Percentiles rank a stretch among this genome's conserved stretches.
These are phyloP conservation scores for Linderniella brevidens DNA, from an alignment of 257 asterid species.

Conservation along the genomic window DNA sequence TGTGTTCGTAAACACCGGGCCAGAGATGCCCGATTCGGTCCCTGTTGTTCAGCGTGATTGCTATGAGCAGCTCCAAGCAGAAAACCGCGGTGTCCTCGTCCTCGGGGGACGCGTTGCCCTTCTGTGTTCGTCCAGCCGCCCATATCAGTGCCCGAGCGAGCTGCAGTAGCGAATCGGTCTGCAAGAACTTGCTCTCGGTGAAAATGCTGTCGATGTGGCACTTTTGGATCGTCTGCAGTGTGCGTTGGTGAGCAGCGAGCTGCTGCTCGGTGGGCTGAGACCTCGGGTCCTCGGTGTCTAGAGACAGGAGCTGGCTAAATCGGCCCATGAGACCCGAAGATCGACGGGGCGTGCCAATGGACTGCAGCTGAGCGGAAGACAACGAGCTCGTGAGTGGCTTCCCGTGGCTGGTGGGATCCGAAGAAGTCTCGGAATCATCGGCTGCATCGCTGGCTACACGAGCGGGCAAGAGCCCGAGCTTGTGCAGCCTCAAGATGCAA, in stretches of 20 bases:
- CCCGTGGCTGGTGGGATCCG: constrained; percentile 77
- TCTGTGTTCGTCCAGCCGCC: constrained; percentile 92
- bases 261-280: constrained; percentile 92
- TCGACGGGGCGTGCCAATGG: constrained; percentile 81
- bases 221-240: constrained; percentile 85
- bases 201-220: constrained; percentile 89
- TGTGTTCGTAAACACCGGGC: constrained; percentile 92
- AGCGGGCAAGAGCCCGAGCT: constrained; percentile 95
- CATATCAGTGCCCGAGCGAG: constrained; percentile 87
- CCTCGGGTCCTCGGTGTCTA: constrained; percentile 89
- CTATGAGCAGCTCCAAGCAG: constrained; percentile 87
- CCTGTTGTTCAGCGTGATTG: constrained; percentile 73
- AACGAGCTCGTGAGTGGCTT: constrained; percentile 62
- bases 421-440: constrained; percentile 68
- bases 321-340: constrained; percentile 96
- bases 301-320: constrained; percentile 86
- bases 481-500: constrained; percentile 82
- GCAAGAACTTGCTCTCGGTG: constrained; percentile 83
- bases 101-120: constrained; percentile 73
- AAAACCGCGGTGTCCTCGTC: constrained; percentile 95
- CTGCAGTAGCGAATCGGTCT: constrained; percentile 73
- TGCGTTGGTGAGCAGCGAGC: constrained; percentile 93
- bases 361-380: constrained; percentile 62
- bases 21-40: constrained; percentile 83
- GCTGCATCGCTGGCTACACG: constrained; percentile 97